These are phyloP conservation scores for Lodderomyces parapsilosis DNA, from an alignment of 1,139 yeast species.

Conservation along the genomic window DNA sequence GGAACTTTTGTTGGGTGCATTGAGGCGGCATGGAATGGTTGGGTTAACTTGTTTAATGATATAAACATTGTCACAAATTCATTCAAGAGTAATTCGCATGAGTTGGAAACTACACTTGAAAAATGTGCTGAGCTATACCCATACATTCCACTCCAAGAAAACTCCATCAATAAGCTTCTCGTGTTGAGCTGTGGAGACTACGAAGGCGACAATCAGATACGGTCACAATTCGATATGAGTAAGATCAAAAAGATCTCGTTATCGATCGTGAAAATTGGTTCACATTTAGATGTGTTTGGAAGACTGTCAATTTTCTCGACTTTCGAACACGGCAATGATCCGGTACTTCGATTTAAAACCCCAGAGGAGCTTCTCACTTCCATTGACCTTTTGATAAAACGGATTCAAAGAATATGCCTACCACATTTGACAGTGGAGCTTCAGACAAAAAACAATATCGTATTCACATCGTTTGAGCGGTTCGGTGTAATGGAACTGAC, in stretches of 20 bases:
- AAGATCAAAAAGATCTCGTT: slow-evolving; percentile 20
- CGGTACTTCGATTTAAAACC: slow-evolving; percentile 20
- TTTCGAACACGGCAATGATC: slow-evolving; percentile 13
- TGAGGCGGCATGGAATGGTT: slow-evolving; percentile 54
- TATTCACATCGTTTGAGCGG: slow-evolving; percentile 20
- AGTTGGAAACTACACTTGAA: slow-evolving; percentile 25
- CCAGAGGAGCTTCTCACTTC: slow-evolving; percentile 18
- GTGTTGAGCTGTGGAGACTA: slow-evolving; percentile 19
- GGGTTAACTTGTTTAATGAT: slow-evolving; percentile 48
- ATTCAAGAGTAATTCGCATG: slow-evolving; percentile 21
- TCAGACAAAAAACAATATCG: slow-evolving; percentile 4
- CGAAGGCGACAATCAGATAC: slow-evolving; percentile 5
- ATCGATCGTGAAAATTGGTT: slow-evolving; percentile 27
- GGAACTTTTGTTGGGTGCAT: slow-evolving; percentile 60
- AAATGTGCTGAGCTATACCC: slow-evolving; percentile 33
- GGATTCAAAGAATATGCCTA: slow-evolving; percentile 11
- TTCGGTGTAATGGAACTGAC: slow-evolving; percentile 19
- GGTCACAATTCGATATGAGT: slow-evolving; percentile 1
- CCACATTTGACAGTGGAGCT: slow-evolving; percentile 12
- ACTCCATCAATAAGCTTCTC: slow-evolving; percentile 27
- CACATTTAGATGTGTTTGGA: slow-evolving; percentile 2
- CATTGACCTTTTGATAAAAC: slow-evolving; percentile 1
- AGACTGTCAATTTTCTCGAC: slow-evolving; percentile 15
- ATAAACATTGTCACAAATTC: slow-evolving; percentile 34
- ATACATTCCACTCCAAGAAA: slow-evolving; percentile 22